A percentile compares a stretch with the other conserved stretches of the same genome.
phyloP scores from a whole-genome alignment of 1,284 basidiomycete species.

The Flammula alnicola region DNA sequence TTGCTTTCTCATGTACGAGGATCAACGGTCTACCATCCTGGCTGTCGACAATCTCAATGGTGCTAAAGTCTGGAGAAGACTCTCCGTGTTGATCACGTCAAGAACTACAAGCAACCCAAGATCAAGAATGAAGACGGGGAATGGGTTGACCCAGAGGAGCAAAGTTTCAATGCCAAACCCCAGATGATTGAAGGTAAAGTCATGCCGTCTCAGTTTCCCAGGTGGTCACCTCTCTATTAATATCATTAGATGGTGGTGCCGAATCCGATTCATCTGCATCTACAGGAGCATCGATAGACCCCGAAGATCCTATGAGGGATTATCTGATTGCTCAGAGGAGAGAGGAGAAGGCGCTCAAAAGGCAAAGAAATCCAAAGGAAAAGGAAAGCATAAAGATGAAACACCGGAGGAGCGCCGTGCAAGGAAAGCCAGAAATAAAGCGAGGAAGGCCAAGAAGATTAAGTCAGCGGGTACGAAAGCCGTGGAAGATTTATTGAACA shows the following conservation, averaged over 20 bases:
- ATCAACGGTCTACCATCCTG: slow-evolving; percentile 94
- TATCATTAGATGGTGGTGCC: slow-evolving; percentile 51
- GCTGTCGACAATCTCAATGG: slow-evolving; percentile 99
- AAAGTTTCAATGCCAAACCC: slow-evolving; percentile 85
- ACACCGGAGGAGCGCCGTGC: slow-evolving; percentile 77
- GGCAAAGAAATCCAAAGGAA: slow-evolving; percentile 59
- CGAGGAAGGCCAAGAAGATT: slow-evolving; percentile 48
- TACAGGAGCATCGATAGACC: slow-evolving; percentile 79
- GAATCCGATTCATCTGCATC: slow-evolving; percentile 68
- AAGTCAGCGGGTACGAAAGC: slow-evolving; percentile 50
- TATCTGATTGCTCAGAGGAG: slow-evolving; percentile 76
- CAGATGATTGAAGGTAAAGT: slow-evolving; percentile 65
- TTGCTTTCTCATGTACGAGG: slow-evolving; percentile 99
- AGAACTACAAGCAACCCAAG: slow-evolving; percentile 90
- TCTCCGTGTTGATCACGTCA: slow-evolving; percentile 93
- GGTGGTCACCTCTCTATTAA: too few species aligned
- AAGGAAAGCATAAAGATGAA: slow-evolving; percentile 71
- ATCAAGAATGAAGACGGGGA: slow-evolving; percentile 86
- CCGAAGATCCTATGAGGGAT: slow-evolving; percentile 97
- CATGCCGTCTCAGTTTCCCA: slow-evolving; percentile 9
- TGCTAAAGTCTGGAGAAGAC: slow-evolving; percentile 87
- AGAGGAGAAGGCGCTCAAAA: slow-evolving; percentile 68
- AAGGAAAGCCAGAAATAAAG: slow-evolving; percentile 69
- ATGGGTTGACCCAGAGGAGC: slow-evolving; percentile 84
- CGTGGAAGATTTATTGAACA: slow-evolving; percentile 58